Conservation (phyloP, 108 stramenopile genomes). For the Fistulifera pelliculosa region DNA sequence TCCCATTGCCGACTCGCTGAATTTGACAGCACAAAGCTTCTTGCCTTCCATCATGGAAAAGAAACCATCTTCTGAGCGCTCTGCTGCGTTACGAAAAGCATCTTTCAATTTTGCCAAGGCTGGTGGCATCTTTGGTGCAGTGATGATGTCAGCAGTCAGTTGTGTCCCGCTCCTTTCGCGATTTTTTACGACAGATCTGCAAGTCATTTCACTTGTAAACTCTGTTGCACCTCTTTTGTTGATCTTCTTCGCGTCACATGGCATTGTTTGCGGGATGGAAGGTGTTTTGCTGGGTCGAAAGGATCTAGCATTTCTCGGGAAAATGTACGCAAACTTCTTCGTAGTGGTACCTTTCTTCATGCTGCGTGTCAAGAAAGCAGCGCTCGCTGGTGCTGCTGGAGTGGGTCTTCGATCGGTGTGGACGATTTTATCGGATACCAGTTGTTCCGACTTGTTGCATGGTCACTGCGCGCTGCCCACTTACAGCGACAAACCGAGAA, state of each 20-base stretch:
- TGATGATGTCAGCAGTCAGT: constrained; percentile 41
- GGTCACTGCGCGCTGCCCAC: background rate
- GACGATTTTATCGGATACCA: constrained; percentile 66
- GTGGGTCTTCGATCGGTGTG: constrained; percentile 57
- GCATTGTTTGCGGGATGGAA: constrained; percentile 33
- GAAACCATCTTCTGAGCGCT: constrained; percentile 26
- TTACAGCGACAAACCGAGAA: constrained; percentile 7
- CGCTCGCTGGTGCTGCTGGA: constrained; percentile 33
- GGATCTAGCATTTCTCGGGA: constrained; percentile 62
- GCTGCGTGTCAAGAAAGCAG: constrained; percentile 59
- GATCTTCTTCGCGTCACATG: constrained; percentile 53
- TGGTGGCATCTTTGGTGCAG: constrained; percentile 45
- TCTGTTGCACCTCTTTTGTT: constrained; percentile 50
- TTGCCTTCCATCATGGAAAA: constrained; percentile 39
- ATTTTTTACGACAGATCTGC: constrained; percentile 65
- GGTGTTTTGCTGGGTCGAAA: constrained; percentile 72
- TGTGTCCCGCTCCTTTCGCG: constrained; percentile 52
- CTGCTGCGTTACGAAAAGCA: constrained; percentile 43
- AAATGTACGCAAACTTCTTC: constrained; percentile 60
- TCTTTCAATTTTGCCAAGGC: constrained; percentile 58
- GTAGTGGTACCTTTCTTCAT: constrained; percentile 64
- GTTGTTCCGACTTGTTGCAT: constrained; percentile 28
- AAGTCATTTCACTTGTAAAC: constrained; percentile 48
- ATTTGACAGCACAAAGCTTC: constrained; percentile 72
- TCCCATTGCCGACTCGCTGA: constrained; percentile 69